phyloP scores from a whole-genome alignment of 495 filamentous ascomycete genomes.

The Clavariopsis aquatica region DNA sequence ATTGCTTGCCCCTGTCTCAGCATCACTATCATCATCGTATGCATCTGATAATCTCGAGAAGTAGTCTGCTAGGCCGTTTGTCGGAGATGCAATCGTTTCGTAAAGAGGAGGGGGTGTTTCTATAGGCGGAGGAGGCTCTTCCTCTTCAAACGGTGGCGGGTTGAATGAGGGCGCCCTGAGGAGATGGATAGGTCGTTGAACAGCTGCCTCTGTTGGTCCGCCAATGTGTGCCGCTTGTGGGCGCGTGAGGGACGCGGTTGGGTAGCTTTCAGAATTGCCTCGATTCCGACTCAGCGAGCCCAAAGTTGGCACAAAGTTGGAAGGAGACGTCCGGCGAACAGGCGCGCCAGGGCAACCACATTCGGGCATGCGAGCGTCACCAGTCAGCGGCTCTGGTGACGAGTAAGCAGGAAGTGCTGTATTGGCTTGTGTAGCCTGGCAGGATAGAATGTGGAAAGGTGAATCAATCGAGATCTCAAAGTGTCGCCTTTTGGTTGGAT shows the following conservation, averaged over 20 bases:
- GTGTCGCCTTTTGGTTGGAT: slow-evolving; percentile 82
- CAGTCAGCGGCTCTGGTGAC: slow-evolving; percentile 55
- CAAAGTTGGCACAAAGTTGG: slow-evolving; percentile 48
- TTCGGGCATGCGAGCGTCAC: slow-evolving; percentile 55
- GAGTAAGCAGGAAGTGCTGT: slow-evolving; percentile 85
- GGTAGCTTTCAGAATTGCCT: slow-evolving; percentile 30
- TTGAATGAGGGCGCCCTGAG: slow-evolving; percentile 85
- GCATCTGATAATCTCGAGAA: slow-evolving; percentile 71
- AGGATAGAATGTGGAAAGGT: slow-evolving; percentile 93
- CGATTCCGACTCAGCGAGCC: slow-evolving; percentile 40
- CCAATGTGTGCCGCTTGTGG: slow-evolving; percentile 45
- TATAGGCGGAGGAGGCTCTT: slow-evolving; percentile 79
- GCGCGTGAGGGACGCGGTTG: slow-evolving; percentile 45
- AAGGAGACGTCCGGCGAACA: slow-evolving; percentile 47
- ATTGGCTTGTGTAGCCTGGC: slow-evolving; percentile 88
- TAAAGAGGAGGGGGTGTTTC: slow-evolving; percentile 89
- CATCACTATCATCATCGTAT: slow-evolving; percentile 57
- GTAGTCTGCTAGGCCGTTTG: slow-evolving; percentile 81
- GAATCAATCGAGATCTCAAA: slow-evolving; percentile 99
- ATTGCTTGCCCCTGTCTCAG: slow-evolving; percentile 42
- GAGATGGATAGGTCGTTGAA: slow-evolving; percentile 78
- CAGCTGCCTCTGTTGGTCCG: slow-evolving; percentile 35
- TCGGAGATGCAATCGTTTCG: slow-evolving; percentile 75
- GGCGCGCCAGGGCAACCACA: slow-evolving; percentile 79
- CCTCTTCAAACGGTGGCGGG: slow-evolving; percentile 86